Percentiles rank a stretch among this genome's conserved stretches.
These are phyloP conservation scores for Sporothrix dimorphospora DNA, from an alignment of 2,329 filamentous ascomycete species.

Conservation along the genomic window DNA sequence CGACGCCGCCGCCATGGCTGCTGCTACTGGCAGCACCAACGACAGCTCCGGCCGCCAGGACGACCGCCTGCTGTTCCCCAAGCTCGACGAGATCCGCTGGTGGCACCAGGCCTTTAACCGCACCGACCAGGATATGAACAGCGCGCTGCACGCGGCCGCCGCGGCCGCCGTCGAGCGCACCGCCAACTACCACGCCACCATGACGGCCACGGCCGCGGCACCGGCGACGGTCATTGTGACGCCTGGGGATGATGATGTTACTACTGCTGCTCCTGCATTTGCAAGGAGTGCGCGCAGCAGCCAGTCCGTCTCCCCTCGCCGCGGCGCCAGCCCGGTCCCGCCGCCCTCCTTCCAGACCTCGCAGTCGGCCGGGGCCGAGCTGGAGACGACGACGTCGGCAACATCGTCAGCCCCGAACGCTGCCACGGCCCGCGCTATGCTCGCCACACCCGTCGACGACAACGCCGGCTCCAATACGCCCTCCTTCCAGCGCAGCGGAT, in stretches of 20 bases:
- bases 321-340: constrained; percentile 42
- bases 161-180: constrained; percentile 52
- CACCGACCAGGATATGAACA: constrained; percentile 92
- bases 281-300: constrained; percentile 30
- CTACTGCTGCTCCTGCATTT: background rate
- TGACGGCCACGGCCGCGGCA: constrained; percentile 7
- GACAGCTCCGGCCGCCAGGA: constrained; percentile 80
- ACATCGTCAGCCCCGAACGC: constrained; percentile 12
- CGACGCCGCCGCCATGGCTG: constrained; percentile 48
- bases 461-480: background rate
- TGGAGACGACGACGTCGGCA: constrained; percentile 23
- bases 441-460: constrained; percentile 29
- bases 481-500: constrained; percentile 30
- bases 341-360: constrained; percentile 41
- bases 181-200: constrained; percentile 39
- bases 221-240: constrained; percentile 29
- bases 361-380: constrained; percentile 30
- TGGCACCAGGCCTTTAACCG: constrained; percentile 89
- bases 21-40: constrained; percentile 47
- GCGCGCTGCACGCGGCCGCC: constrained; percentile 55
- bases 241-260: constrained; percentile 53
- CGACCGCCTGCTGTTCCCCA: constrained; percentile 83
- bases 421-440: constrained; percentile 30
- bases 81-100: constrained; percentile 80
- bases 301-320: constrained; percentile 37